Base-by-base conservation (phyloP, 306 rosid genomes). In the Medicago ruthenica region DNA sequence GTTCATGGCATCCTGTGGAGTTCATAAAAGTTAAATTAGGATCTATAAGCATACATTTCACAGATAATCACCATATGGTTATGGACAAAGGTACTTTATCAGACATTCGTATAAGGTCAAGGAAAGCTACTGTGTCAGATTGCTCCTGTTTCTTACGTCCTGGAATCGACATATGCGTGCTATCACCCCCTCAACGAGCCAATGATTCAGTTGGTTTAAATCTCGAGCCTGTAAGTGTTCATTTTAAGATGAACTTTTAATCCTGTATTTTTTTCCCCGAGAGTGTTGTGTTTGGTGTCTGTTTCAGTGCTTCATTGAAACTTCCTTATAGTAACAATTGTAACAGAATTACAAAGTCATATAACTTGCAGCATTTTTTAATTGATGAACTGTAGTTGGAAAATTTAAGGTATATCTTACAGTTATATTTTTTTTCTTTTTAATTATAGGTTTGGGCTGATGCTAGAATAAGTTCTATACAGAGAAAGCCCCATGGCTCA, bases 401-500 rank as follows among this genome's bases (percentile, higher is more conserved):
- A 34, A 34, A 34, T 34, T 34, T 34, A 34, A 34, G 37, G 44
- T 40, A 45, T 71, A 60, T 66, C 31, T 34, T 50, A 51, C 51
- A 47, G 6, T 13, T 45, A 4, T 45, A 1, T 12, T 45, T 60
- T 45, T 60, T 68, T 17, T 9, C 53, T 67, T 41, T 7, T 14
- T 1, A 55, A 71, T 48, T 80, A 15, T 39, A 94, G 98, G 92
- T 82, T 16, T 87, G 91, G 95, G 13, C 58, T 17, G 98, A 94
- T 89, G 97, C 92, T 71, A 88, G 80, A 90, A 88, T 94, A 82
- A 90, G 92, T 69, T 94, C 97, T 31, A 82, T 94, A 3, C 89
- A 88, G 80, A 86, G 98, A 83, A 89, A 77, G 80, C 95, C 92
- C 22, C 98, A 94, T 67, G 90, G 80, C 47, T 66, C 88, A 21